These are phyloP conservation scores for Otatea glauca DNA, from an alignment of 176 grass and related monocot genomes.

Conservation along the genomic window DNA sequence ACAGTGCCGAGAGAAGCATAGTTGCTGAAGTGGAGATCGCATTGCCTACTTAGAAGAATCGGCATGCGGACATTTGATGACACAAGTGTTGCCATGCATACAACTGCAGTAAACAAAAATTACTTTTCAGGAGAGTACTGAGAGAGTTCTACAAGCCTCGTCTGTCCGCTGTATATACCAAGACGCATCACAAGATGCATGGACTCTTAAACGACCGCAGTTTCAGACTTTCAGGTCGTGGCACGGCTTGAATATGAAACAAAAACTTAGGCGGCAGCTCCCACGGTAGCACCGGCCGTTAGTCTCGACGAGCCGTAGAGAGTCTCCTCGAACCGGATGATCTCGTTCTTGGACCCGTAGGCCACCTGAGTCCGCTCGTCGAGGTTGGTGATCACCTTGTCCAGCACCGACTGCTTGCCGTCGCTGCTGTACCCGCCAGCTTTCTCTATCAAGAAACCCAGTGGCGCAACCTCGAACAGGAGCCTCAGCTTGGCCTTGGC, in stretches of 20 bases:
- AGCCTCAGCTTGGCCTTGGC: conserved; percentile 94
- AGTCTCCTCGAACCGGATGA: conserved; percentile 94
- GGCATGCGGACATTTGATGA: conserved; percentile 30
- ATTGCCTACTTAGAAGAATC: neutral
- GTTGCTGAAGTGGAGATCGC: conserved; percentile 1
- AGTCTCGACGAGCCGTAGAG: conserved; percentile 86
- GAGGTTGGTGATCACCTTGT: conserved; percentile 74
- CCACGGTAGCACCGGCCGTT: conserved; percentile 58
- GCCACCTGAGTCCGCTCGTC: conserved; percentile 87
- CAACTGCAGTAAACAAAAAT: conserved; percentile 15
- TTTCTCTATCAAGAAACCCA: conserved; percentile 87
- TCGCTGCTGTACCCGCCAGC: conserved; percentile 98
- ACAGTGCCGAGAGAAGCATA: conserved; percentile 7
- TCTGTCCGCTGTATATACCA: conserved; percentile 2
- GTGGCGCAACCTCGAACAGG: conserved; percentile 90
- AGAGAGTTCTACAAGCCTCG: conserved; percentile 23
- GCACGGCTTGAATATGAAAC: neutral
- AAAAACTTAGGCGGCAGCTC: conserved; percentile 52
- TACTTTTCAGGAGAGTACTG: neutral
- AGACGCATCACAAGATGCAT: conserved; percentile 18
- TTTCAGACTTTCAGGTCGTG: neutral
- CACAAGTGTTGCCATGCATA: conserved; percentile 25
- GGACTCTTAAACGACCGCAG: conserved; percentile 9
- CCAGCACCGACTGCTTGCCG: conserved; percentile 82
- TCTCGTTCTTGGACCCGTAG: conserved; percentile 97